These are phyloP conservation scores for Ceratocystis alfenasii DNA, from an alignment of 2,329 filamentous ascomycete species.

Conservation along the genomic window DNA sequence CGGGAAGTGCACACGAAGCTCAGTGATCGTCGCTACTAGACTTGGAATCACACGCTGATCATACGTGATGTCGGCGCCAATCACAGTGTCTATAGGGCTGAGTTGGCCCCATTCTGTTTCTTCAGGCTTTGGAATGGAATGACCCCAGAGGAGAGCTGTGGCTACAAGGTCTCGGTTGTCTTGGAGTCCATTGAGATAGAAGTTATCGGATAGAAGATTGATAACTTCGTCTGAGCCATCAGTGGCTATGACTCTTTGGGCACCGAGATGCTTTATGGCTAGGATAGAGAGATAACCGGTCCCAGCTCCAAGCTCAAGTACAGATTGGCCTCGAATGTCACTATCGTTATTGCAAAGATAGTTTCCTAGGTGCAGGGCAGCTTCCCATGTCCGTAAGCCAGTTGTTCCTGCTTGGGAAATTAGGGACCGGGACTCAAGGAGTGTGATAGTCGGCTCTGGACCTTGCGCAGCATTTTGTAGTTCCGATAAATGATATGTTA, in stretches of 20 bases:
- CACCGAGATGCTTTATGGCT: constrained; percentile 54
- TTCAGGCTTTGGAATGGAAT: constrained; percentile 42
- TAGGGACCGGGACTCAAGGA: constrained; percentile 57
- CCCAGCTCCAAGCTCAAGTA: constrained; percentile 64
- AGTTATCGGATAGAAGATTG: constrained; percentile 52
- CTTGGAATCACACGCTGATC: constrained; percentile 51
- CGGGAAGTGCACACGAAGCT: constrained; percentile 48
- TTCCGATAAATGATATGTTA: constrained; percentile 53
- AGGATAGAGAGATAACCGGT: constrained; percentile 66
- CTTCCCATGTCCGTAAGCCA: constrained; percentile 71
- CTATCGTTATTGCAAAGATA: constrained; percentile 45
- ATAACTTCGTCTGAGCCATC: constrained; percentile 66
- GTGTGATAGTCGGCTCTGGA: constrained; percentile 36
- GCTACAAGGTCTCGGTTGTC: constrained; percentile 28
- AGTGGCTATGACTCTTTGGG: constrained; percentile 51
- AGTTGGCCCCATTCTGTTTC: constrained; percentile 23
- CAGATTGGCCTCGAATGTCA: constrained; percentile 41
- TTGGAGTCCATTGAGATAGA: constrained; percentile 56
- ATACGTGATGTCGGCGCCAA: constrained; percentile 72
- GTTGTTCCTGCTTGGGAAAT: constrained; percentile 63
- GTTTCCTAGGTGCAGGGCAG: constrained; percentile 58
- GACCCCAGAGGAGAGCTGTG: constrained; percentile 47
- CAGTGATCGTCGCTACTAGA: constrained; percentile 51
- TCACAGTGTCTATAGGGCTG: constrained; percentile 45
- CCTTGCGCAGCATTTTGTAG: background rate